Conservation (phyloP, 129 eudicot species). For the Cynara cardunculus region DNA sequence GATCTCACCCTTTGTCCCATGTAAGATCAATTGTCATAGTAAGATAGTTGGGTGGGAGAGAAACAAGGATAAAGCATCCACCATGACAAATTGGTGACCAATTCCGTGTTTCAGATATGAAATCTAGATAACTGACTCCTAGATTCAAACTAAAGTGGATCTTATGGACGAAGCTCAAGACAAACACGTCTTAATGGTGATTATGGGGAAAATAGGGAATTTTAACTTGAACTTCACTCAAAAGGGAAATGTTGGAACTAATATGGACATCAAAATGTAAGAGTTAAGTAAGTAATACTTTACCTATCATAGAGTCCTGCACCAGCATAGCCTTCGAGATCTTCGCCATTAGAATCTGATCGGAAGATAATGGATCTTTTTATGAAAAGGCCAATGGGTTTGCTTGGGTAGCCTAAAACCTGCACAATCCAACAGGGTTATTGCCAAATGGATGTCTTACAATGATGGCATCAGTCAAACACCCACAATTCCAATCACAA, state of each 20-base stretch:
- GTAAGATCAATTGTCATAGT: no score
- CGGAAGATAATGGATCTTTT: constrained; percentile 82
- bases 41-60: no score
- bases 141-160: no score
- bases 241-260: background rate
- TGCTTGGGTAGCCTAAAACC: constrained; percentile 98
- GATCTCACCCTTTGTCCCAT: no score
- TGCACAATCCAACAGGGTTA: constrained; percentile 23
- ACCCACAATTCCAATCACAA: constrained; percentile 2
- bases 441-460: background rate
- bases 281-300: background rate
- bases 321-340: constrained; percentile 97
- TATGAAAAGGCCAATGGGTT: constrained; percentile 91
- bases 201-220: no score
- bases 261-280: background rate
- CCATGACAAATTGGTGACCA: no score
- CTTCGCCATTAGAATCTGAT: constrained; percentile 98
- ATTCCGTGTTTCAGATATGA: no score
- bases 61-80: no score
- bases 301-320: constrained; percentile 99
- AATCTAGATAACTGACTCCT: no score
- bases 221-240: background rate
- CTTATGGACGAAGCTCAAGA: no score
- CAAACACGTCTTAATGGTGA: no score
- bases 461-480: background rate